Evolutionary conservation across 257 asterid species (phyloP).

Genomic region (Gentiana dahurica): DNA sequence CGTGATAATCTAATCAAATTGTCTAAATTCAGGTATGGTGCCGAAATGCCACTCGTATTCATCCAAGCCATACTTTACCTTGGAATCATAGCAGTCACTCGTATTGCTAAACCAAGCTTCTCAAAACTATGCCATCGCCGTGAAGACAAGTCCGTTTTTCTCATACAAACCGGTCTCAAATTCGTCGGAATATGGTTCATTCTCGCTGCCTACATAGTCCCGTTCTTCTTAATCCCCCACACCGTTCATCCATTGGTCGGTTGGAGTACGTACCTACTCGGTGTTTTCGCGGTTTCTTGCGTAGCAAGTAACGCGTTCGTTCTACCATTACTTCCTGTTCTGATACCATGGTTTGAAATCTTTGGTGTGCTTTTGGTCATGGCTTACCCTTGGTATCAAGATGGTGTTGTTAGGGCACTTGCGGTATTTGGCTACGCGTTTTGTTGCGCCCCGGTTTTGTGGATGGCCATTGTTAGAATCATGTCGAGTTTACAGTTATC

Average conservation of each 20-base stretch:
- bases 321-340: slow-evolving; percentile 57
- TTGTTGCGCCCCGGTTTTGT: slow-evolving; percentile 54
- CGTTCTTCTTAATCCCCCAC: slow-evolving; percentile 61
- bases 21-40: slow-evolving; percentile 41
- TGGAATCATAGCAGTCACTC: slow-evolving; percentile 51
- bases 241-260: slow-evolving; percentile 78
- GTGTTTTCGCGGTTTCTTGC: slow-evolving; percentile 46
- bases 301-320: slow-evolving; percentile 49
- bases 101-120: slow-evolving; percentile 60
- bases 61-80: slow-evolving; percentile 51
- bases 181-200: slow-evolving; percentile 58
- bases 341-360: slow-evolving; percentile 55
- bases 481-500: slow-evolving; percentile 48
- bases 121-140: slow-evolving; percentile 66
- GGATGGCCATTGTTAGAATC: slow-evolving; percentile 42
- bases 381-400: slow-evolving; percentile 74
- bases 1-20: too few relatives aligned
- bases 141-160: slow-evolving; percentile 50
- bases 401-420: slow-evolving; percentile 72
- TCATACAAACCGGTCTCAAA: slow-evolving; percentile 53
- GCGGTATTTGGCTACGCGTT: slow-evolving; percentile 62
- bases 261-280: slow-evolving; percentile 71
- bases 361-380: slow-evolving; percentile 56
- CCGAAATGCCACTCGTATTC: slow-evolving; percentile 55
- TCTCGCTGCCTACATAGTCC: slow-evolving; percentile 55